Evolutionary conservation across 805 yeast species (phyloP), one percentile per base, ranked within the genome.

Genomic region (Jamesozyma lodderae): DNA sequence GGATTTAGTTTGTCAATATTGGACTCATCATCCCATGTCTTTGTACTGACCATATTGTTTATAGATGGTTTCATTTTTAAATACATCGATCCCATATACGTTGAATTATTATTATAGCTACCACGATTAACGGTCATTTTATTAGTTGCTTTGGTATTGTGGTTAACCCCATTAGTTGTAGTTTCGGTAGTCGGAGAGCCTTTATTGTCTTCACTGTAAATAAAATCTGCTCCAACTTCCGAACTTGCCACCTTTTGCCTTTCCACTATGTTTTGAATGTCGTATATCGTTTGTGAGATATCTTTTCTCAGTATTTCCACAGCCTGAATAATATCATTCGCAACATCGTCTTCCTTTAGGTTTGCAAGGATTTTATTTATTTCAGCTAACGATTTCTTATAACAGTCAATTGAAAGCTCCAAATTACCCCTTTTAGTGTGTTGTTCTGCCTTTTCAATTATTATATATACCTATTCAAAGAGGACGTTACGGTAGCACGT

Each of bases 361-460:
- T 42, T 17, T 5, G 41, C 37, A 15, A 45, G 15, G 5, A 48
- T 40, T 11, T 42, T 38, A n/a, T 20, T 25, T 1, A 44, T 31
- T 19, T 41, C 40, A 6, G 14, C 26, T 11, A 18, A n/a, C 2
- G 43, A 34, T 3, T 37, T 35, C 14, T 33, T 40, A 22, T 44
- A 46, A 17, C 24, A 32, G 14, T 15, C 19, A 23, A 38, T 20
- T 14, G 41, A 29, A 9, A 33, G 39, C 22, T 11, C 37, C 25
- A 62, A 63, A 31, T 73, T 70, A 7, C 68, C 69, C 32, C 64
- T 61, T 22, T 64, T 42, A 1, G 68, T 63, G 10, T 72, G 66
- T 20, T 60, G 53, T 43, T 78, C 81, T 0, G 81, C 83, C 32
- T 61, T 64, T 39, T 69, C 71, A 15, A 75, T 74, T 4, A 69